Evolutionary conservation across 768 basidiomycete genomes (phyloP).

Genomic region (Megacollybia marginata): DNA sequence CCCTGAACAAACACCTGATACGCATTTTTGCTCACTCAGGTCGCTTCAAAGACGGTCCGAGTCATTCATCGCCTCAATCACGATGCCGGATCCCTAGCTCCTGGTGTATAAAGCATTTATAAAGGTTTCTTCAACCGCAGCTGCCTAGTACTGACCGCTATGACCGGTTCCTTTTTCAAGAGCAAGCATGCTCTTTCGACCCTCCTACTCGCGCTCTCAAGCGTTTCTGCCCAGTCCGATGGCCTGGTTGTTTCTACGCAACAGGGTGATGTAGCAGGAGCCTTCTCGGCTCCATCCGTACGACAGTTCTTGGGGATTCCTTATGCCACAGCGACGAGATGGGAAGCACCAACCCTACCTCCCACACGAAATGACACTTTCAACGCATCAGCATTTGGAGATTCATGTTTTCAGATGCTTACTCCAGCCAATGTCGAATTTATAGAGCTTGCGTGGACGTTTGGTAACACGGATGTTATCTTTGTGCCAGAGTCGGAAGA

Average conservation of each 20-base stretch:
- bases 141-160: too few relatives aligned
- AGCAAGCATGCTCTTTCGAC: too few relatives aligned
- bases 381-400: background rate
- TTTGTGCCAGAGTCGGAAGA: constrained; percentile 24
- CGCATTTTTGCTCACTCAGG: too few relatives aligned
- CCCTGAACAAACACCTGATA: too few relatives aligned
- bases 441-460: too few relatives aligned
- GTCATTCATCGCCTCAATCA: too few relatives aligned
- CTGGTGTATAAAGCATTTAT: too few relatives aligned
- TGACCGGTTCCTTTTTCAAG: too few relatives aligned
- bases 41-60: too few relatives aligned
- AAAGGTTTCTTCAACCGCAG: too few relatives aligned
- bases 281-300: background rate
- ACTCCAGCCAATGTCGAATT: background rate
- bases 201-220: too few relatives aligned
- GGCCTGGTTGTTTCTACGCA: background rate
- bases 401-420: background rate
- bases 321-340: background rate
- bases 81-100: too few relatives aligned
- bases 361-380: background rate
- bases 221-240: constrained; percentile 2
- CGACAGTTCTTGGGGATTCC: constrained; percentile 1
- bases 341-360: background rate
- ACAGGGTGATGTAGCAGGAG: background rate
- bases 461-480: background rate